Evolutionary conservation across 2,329 filamentous ascomycete species (phyloP), one percentile per base, ranked within the genome.

Genomic region (Penicillium sp.): DNA sequence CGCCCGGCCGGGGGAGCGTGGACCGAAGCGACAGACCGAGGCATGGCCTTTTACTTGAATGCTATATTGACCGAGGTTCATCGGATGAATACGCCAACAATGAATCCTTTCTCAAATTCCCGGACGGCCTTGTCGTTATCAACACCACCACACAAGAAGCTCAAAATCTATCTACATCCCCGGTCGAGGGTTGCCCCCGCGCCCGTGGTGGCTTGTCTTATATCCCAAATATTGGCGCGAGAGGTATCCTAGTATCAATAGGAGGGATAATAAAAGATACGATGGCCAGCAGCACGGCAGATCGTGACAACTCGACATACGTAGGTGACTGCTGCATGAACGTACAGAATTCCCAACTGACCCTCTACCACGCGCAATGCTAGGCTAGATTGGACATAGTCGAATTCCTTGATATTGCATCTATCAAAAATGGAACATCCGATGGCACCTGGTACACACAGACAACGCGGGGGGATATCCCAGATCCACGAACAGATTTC

Each of bases 381-480:
- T n/a, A 63, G 54, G 41, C 67, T 7, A 42, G 45, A 3, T 63
- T 71, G 45, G 54, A 62, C 27, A 48, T 57, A 15, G 60, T 72
- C 10, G 58, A 69, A 34, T 45, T 73, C 4, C 70, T 71, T 30
- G 69, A 73, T 41, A 58, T 70, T 23, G 55, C 57, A 14, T 64
- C 65, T 20, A 42, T 60, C 11, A 49, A 61, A 31, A 39, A 54
- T 13, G 44, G 31, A 9, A 43, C 44, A 15, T 40, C 56, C 2
- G 62, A 63, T 35, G 63, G 63, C 10, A 61, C 52, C 1, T 74
- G 72, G 71, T 69, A 70, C 46, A 53, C 58, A 15, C 69, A 75
- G 49, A 56, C 53, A 11, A 68, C 69, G 10, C 62, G 60, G 5
- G 69, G 72, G 11, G 53, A 67, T 7, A 60, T 70, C 13, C 72